phyloP scores from a whole-genome alignment of 805 yeast genomes.

The Nakazawaea siamensis region DNA sequence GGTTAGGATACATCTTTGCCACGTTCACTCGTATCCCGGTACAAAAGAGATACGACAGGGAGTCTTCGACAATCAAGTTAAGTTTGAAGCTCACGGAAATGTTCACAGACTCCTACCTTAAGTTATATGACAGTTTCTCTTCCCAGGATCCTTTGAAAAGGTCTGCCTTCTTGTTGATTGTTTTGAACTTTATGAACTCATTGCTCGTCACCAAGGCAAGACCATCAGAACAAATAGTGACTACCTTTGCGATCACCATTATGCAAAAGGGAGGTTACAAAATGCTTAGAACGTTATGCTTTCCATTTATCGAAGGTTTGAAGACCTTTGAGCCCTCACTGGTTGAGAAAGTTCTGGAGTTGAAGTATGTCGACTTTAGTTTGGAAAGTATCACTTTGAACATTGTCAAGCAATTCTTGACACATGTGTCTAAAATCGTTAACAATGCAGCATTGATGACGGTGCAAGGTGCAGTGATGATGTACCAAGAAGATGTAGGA shows the following conservation, averaged over 20 bases:
- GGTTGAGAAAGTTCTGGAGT: conserved; percentile 24
- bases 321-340: conserved; percentile 16
- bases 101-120: conserved; percentile 16
- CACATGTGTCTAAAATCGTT: conserved; percentile 37
- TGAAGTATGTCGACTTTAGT: conserved; percentile 27
- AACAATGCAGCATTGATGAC: conserved; percentile 24
- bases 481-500: conserved; percentile 25
- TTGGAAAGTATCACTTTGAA: conserved; percentile 27
- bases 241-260: conserved; percentile 10
- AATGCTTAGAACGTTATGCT: conserved; percentile 10
- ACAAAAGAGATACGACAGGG: conserved; percentile 37
- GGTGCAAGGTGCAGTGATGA: conserved; percentile 27
- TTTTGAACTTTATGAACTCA: conserved; percentile 26
- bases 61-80: conserved; percentile 18
- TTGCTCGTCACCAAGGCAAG: conserved; percentile 21
- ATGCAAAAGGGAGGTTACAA: conserved; percentile 12
- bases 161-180: conserved; percentile 18
- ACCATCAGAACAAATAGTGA: conserved; percentile 5
- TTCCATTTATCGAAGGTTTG: conserved; percentile 18
- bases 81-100: conserved; percentile 18
- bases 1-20: conserved; percentile 24
- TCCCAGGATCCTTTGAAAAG: conserved; percentile 14
- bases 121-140: conserved; percentile 12
- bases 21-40: conserved; percentile 20
- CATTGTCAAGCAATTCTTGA: conserved; percentile 33